Evolutionary conservation across 169 alveolate species (phyloP).

Genomic region (Amoebophrya sp.): DNA sequence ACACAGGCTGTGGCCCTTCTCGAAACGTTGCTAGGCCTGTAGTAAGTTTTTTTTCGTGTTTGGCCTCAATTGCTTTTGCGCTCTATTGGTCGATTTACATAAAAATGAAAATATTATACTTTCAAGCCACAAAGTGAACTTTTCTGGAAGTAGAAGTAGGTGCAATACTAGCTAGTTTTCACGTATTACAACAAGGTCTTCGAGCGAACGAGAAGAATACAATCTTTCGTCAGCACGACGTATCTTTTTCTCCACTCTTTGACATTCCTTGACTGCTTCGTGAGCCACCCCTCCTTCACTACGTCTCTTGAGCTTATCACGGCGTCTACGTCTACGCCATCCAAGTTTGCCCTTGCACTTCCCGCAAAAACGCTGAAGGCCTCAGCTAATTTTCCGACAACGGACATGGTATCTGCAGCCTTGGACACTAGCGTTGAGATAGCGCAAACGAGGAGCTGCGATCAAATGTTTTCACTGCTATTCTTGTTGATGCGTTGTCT

Average conservation of each 20-base stretch:
- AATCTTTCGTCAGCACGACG: conserved; percentile 10
- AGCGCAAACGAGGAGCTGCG: too few species aligned
- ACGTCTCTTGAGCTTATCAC: neutral
- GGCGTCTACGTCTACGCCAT: neutral
- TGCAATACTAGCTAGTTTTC: neutral
- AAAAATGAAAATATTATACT: neutral
- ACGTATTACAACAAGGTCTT: neutral
- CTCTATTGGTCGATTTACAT: too few species aligned
- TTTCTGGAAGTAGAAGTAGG: neutral
- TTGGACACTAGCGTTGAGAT: too few species aligned
- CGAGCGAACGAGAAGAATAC: neutral
- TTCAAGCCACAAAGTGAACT: neutral
- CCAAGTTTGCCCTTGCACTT: neutral
- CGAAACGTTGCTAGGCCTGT: neutral
- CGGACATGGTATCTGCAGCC: neutral
- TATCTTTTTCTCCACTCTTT: neutral
- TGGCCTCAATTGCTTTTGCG: too few species aligned
- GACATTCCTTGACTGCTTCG: neutral
- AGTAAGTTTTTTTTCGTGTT: neutral
- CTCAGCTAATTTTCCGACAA: conserved; percentile 2
- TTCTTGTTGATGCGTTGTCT: neutral
- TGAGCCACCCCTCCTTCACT: neutral
- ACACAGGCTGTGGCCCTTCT: neutral
- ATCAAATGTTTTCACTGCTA: neutral
- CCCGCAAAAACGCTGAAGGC: conserved; percentile 20